phyloP scores from a whole-genome alignment of 164 flowering plant species.

The Aristolochia contorta region DNA sequence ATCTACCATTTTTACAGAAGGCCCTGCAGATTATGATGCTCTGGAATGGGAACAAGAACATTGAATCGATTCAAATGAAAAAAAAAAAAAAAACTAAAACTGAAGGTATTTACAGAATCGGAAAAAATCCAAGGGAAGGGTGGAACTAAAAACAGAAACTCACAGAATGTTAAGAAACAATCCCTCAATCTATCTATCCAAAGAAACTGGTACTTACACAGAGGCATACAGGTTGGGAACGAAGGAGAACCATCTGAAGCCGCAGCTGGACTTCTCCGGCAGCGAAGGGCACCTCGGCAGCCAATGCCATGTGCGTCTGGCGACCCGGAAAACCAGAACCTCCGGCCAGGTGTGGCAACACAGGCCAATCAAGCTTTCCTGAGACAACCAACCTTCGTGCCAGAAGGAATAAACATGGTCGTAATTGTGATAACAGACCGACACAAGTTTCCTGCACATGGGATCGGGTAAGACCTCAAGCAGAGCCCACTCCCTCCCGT shows the following conservation, averaged over 20 bases:
- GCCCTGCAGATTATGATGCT: too few relatives aligned
- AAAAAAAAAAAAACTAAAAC: too few relatives aligned
- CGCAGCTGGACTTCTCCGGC: constrained; percentile 70
- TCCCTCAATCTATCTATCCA: too few relatives aligned
- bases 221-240: constrained; percentile 43
- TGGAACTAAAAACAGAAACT: background rate
- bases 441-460: constrained; percentile 55
- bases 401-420: constrained; percentile 64
- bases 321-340: constrained; percentile 50
- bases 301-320: constrained; percentile 75
- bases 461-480: constrained; percentile 40
- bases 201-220: constrained; percentile 18
- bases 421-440: constrained; percentile 68
- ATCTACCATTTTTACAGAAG: too few relatives aligned
- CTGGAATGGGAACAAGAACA: too few relatives aligned
- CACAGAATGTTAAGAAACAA: background rate
- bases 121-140: too few relatives aligned
- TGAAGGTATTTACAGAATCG: too few relatives aligned
- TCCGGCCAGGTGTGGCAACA: constrained; percentile 84
- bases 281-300: constrained; percentile 63
- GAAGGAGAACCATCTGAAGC: constrained; percentile 76
- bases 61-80: too few relatives aligned
- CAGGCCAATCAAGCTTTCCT: constrained; percentile 32
- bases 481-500: constrained; percentile 31
- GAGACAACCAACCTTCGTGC: constrained; percentile 31